Evolutionary conservation across 257 asterid species (phyloP), one percentile per base, ranked within the genome.

Genomic region (Penstemon barbatus): DNA sequence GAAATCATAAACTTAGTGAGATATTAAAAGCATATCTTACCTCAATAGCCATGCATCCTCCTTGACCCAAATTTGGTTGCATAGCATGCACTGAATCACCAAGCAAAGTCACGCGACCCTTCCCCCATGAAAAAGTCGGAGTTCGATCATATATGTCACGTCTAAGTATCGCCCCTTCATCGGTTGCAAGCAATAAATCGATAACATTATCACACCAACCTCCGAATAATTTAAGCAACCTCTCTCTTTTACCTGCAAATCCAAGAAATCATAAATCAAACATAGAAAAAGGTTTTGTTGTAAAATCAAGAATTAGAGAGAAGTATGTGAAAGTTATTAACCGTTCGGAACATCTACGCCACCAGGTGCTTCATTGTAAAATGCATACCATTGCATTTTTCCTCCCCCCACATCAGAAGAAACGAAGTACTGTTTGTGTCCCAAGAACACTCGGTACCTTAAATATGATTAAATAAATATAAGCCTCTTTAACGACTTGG

Each of bases 21-120:
- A 38, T 13, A 66, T 42, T 11, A 52, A 43, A 59, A 58, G 7
- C 5, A 13, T 54, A 68, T n/a, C 42, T 11, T 72, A 93, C 98
- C 96, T 94, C 99, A 53, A 94, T 94, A 71, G 99, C 97, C 99
- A 94, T 91, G 84, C 97, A 94, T 55, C 99, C 99, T 18, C 99
- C 99, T 79, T 94, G 99, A 49, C 99, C 99, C 86, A 94, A 84
- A 75, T 94, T 94, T 42, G 99, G 99, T 77, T 94, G 99, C 99
- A 94, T 94, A 11, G 97, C 99, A 68, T 94, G 99, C 74, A 94
- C 83, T 0, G 99, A 89, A 80, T 94, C 99, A 74, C 99, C 99
- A 11, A 94, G 96, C 83, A 94, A 80, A 15, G 97, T 94, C 56
- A 91, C 95, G 3, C 89, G 93, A 39, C 97, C 97, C 84, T 79